Base-by-base conservation (phyloP, 1,284 basidiomycete genomes). In the Apiotrichum porosum region DNA sequence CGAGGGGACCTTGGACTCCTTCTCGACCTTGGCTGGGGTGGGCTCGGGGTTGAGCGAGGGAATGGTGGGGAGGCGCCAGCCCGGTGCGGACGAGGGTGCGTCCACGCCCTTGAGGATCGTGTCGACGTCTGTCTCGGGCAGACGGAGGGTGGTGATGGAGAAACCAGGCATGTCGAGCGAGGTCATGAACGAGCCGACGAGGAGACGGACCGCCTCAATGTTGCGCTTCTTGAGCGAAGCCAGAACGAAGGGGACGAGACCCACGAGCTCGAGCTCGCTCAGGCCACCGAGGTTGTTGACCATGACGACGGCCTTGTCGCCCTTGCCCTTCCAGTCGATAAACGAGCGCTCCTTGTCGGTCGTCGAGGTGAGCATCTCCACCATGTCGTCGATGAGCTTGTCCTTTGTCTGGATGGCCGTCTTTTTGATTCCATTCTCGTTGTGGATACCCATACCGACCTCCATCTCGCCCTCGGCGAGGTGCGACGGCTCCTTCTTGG, bases 81-180 rank as follows among this genome's bases (percentile, higher is more conserved):
- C 92, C 0, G 88, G 86, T 0, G 83, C 81, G 39, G 82, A 75
- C 3, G 85, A 78, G 10, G 79, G 78, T 15, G 84, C 84, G 61
- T 95, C 92, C 23, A 97, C 78, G 15, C 88, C 79, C 14, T 81
- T 79, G 24, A 95, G 78, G 50, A 94, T 73, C 14, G 80, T 60
- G n/a, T 77, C 71, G 19, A 56, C 57, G 37, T 77, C 76, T 31
- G 65, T 68, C 9, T 72, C 66, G 0, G 90, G 88, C 8, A 95
- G 81, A 23, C 90, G 81, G 13, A 95, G 78, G 12, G 92, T 78
- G 0, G 92, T 89, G 53, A 97, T 75, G 6, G 88, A 92, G 74
- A 95, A 93, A 3, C 93, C 92, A 26, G 91, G 88, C 86, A 95
- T 91, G 74, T 91, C 90, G 55, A 97, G 79, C 46, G 88, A 92